Conservation (phyloP, 768 basidiomycete genomes). For the Pleurotus cornucopiae region DNA sequence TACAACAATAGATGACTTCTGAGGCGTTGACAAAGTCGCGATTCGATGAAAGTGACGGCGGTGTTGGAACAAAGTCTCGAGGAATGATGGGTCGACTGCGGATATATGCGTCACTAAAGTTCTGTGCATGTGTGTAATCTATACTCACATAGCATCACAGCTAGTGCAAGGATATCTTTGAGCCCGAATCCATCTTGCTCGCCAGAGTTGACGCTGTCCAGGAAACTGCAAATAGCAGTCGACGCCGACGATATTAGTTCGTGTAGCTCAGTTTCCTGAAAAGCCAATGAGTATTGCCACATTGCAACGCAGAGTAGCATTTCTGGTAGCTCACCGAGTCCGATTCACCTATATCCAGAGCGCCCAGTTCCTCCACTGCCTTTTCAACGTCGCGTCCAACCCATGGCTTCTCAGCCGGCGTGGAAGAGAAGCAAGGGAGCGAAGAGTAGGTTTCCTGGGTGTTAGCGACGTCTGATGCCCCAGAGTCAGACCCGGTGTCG, state of each 20-base stretch:
- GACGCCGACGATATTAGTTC: constrained; percentile 29
- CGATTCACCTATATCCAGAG: not conserved
- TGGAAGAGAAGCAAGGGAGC: not conserved
- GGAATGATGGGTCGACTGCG: constrained; percentile 25
- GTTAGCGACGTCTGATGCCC: constrained; percentile 13
- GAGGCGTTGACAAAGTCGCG: constrained; percentile 27
- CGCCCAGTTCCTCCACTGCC: not conserved
- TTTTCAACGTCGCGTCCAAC: not conserved
- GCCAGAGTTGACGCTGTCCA: not conserved
- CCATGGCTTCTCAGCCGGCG: not conserved
- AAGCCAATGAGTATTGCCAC: too few relatives aligned
- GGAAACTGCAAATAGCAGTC: constrained; percentile 23
- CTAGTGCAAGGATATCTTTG: not conserved
- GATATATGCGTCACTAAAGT: not conserved
- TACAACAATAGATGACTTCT: constrained; percentile 29
- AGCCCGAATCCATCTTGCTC: not conserved
- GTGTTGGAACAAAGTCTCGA: constrained; percentile 44
- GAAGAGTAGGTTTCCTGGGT: not conserved
- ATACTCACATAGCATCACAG: constrained; percentile 2
- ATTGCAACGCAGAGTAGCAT: too few relatives aligned
- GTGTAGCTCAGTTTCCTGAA: constrained; percentile 29
- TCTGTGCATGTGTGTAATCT: not conserved
- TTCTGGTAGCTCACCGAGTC: too few relatives aligned
- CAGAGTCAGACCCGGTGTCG: constrained; percentile 55
- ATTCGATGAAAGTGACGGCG: constrained; percentile 44